phyloP scores from a whole-genome alignment of 352 stramenopile species.

The Lagenidium giganteum region DNA sequence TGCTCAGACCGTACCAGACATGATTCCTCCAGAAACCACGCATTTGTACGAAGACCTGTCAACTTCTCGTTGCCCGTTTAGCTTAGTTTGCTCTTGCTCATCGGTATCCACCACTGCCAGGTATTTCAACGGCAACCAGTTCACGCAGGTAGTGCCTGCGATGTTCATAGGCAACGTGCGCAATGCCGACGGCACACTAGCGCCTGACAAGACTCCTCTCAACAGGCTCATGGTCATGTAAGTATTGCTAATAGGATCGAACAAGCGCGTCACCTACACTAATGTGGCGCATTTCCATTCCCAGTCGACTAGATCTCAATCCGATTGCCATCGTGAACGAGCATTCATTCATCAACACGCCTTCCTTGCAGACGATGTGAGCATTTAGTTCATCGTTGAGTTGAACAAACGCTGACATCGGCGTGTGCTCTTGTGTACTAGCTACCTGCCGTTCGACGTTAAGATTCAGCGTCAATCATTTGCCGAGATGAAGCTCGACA shows the following conservation, averaged over 20 bases:
- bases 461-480: slow-evolving; percentile 74
- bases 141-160: slow-evolving; percentile 46
- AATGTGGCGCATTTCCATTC: not conserved
- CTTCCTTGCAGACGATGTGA: slow-evolving; percentile 66
- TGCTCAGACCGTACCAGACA: slow-evolving; percentile 39
- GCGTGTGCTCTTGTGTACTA: slow-evolving; percentile 10
- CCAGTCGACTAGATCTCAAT: slow-evolving; percentile 70
- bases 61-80: slow-evolving; percentile 3
- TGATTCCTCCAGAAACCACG: slow-evolving; percentile 65
- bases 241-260: slow-evolving; percentile 4
- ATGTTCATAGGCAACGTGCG: slow-evolving; percentile 63
- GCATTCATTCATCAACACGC: slow-evolving; percentile 47
- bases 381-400: slow-evolving; percentile 7
- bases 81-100: no score
- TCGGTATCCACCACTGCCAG: no score
- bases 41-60: slow-evolving; percentile 43
- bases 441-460: slow-evolving; percentile 69
- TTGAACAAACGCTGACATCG: no score
- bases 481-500: slow-evolving; percentile 73
- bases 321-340: slow-evolving; percentile 68
- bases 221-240: slow-evolving; percentile 70
- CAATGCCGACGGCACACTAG: slow-evolving; percentile 51
- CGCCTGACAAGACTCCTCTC: slow-evolving; percentile 31
- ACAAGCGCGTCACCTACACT: not conserved
- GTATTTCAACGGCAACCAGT: slow-evolving; percentile 68